Conservation (phyloP, 2,329 filamentous ascomycete species). For the Mollisiaceae sp. region DNA sequence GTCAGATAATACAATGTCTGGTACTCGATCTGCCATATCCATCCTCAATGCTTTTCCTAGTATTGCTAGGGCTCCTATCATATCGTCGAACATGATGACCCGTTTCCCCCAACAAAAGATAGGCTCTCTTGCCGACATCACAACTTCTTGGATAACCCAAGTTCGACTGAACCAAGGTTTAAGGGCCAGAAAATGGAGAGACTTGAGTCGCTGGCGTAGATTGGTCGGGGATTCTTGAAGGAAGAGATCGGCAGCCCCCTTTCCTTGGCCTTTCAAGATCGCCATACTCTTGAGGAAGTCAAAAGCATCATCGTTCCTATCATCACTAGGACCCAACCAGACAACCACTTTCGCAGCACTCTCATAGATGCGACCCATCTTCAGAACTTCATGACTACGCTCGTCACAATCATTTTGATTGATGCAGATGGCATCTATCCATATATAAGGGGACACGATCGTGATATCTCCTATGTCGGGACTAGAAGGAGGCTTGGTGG, state of each 20-base stretch:
- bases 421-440: constrained; percentile 19
- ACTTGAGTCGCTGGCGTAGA: neutral
- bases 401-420: constrained; percentile 11
- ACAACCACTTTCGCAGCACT: constrained; percentile 14
- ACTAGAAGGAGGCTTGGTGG: neutral
- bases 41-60: neutral
- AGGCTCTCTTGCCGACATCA: neutral
- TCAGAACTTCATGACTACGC: constrained; percentile 34
- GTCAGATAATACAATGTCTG: neutral
- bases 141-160: constrained; percentile 19
- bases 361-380: constrained; percentile 19
- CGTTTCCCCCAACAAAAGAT: constrained; percentile 3
- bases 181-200: neutral
- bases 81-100: neutral
- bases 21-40: neutral
- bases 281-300: neutral
- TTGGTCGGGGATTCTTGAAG: neutral
- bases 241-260: neutral
- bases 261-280: neutral
- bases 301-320: constrained; percentile 11
- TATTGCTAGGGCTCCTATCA: neutral
- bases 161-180: constrained; percentile 17
- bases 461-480: no score
- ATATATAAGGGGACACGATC: neutral
- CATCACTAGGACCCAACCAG: constrained; percentile 11